phyloP scores from a whole-genome alignment of 306 rosid genomes.

The Sophora flavescens region DNA sequence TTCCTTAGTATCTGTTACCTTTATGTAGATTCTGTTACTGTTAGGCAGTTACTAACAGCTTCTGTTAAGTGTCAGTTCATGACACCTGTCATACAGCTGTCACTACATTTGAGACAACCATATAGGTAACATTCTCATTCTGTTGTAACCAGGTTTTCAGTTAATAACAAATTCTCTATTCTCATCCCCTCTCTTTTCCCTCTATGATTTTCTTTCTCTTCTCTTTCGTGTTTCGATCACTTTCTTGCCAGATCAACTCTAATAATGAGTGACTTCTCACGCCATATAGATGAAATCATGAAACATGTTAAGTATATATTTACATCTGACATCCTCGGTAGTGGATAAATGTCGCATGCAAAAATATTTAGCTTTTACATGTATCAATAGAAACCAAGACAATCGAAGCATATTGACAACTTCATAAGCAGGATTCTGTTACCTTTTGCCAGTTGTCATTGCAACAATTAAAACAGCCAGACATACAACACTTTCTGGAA shows the following conservation, averaged over 20 bases:
- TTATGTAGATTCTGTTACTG: neutral
- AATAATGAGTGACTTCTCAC: slow-evolving; percentile 10
- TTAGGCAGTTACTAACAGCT: neutral
- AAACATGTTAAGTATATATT: neutral
- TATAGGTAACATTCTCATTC: too few relatives aligned
- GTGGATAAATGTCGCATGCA: slow-evolving; percentile 16
- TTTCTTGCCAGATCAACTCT: neutral
- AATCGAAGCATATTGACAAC: slow-evolving; percentile 30
- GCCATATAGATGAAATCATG: neutral
- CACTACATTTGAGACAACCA: neutral
- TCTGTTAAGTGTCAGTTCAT: neutral
- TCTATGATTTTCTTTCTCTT: neutral
- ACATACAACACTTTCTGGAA: slow-evolving; percentile 79
- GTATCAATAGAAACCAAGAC: slow-evolving; percentile 27
- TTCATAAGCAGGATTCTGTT: slow-evolving; percentile 40
- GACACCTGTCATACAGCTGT: neutral
- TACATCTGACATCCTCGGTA: slow-evolving; percentile 21
- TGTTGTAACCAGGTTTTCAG: too few relatives aligned
- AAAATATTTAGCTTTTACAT: slow-evolving; percentile 12
- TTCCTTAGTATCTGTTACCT: neutral
- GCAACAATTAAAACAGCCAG: slow-evolving; percentile 80
- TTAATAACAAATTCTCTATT: too few relatives aligned
- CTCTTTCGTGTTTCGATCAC: neutral
- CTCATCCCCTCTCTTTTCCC: neutral
- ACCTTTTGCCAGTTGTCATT: slow-evolving; percentile 99